Evolutionary conservation across 1,284 basidiomycete genomes (phyloP).

Genomic region (Trametes sp.): DNA sequence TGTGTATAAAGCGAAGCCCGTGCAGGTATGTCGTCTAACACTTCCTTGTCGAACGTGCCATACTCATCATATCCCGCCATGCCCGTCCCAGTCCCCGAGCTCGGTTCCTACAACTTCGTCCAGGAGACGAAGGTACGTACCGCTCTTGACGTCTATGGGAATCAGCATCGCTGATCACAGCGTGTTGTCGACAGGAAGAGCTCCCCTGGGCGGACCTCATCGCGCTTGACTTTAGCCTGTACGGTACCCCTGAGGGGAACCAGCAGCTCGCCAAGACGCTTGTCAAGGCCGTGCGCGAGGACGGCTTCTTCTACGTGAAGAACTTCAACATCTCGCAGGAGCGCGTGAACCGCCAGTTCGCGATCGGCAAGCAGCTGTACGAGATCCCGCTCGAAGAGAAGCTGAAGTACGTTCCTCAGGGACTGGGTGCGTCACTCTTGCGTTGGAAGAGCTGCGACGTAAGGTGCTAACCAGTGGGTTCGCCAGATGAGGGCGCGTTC

Average conservation of each 20-base stretch:
- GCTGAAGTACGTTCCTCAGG: constrained; percentile 54
- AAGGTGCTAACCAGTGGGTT: not conserved
- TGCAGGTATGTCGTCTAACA: not conserved
- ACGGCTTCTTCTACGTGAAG: constrained; percentile 53
- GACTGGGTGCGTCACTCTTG: constrained; percentile 43
- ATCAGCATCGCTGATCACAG: not conserved
- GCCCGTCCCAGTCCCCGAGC: constrained; percentile 49
- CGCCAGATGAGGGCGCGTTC: constrained; percentile 52
- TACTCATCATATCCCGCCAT: constrained; percentile 29
- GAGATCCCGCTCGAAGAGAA: constrained; percentile 61
- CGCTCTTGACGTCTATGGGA: not conserved
- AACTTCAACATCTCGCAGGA: constrained; percentile 50
- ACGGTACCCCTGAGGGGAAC: constrained; percentile 53
- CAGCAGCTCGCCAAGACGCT: constrained; percentile 51
- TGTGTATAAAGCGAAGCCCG: constrained; percentile 3
- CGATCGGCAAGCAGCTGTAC: constrained; percentile 48
- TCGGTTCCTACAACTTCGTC: constrained; percentile 55
- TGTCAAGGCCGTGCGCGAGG: constrained; percentile 50
- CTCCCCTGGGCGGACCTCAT: constrained; percentile 60
- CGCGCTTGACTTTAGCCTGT: constrained; percentile 56
- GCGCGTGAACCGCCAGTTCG: constrained; percentile 47
- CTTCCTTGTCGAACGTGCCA: not conserved
- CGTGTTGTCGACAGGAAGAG: constrained; percentile 42
- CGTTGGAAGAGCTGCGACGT: no score
- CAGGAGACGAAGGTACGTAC: constrained; percentile 53